Evolutionary conservation across 2,329 filamentous ascomycete genomes (phyloP).

Genomic region (Diaporthe vexans): DNA sequence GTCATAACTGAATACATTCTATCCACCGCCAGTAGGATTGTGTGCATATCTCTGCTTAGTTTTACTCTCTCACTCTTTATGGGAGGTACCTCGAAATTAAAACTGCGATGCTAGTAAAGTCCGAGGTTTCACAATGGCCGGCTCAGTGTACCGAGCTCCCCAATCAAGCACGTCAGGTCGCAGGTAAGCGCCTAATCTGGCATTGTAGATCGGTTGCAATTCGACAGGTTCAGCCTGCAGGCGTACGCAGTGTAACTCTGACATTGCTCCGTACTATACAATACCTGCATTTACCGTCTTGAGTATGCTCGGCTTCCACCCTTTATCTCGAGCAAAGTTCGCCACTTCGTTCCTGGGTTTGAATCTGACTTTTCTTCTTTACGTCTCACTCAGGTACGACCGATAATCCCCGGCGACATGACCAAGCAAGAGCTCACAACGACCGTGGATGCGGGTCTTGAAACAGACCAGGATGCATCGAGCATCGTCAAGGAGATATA

Average conservation of each 20-base stretch:
- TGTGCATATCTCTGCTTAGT: not conserved
- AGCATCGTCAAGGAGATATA: constrained; percentile 21
- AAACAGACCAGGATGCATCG: not conserved
- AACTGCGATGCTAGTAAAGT: not conserved
- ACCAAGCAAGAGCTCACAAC: not conserved
- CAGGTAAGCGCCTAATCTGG: constrained; percentile 43
- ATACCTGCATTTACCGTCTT: not conserved
- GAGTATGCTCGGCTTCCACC: not conserved
- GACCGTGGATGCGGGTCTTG: not conserved
- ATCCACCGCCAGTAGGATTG: no score
- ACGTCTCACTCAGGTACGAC: not conserved
- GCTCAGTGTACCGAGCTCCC: not conserved
- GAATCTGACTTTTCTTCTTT: not conserved
- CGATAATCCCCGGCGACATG: not conserved
- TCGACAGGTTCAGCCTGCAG: constrained; percentile 43
- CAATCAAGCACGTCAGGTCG: not conserved
- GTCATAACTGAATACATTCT: not conserved
- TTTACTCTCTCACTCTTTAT: no score
- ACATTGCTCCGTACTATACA: not conserved
- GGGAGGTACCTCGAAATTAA: no score
- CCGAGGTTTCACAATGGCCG: not conserved
- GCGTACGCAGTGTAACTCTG: constrained; percentile 19
- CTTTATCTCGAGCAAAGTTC: not conserved
- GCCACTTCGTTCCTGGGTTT: not conserved
- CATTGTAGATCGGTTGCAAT: constrained; percentile 49